A percentile compares a stretch with the other conserved stretches of the same genome.
Evolutionary conservation across 257 asterid genomes (phyloP).

Genomic region (Voacanga thouarsii): DNA sequence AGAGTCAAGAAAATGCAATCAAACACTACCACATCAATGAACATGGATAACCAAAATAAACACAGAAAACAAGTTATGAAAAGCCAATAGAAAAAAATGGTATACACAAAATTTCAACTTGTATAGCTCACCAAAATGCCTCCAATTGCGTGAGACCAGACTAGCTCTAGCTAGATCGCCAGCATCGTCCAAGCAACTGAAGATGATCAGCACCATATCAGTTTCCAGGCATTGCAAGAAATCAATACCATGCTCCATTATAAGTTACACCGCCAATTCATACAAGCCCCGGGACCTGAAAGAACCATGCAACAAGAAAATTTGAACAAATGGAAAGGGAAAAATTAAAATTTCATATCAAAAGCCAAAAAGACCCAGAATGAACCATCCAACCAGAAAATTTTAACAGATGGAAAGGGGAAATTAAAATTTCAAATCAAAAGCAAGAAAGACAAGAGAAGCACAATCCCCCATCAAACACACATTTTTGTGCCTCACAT

Average conservation of each 20-base stretch:
- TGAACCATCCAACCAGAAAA: too few species aligned
- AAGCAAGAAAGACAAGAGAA: not conserved
- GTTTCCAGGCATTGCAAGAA: conserved; percentile 22
- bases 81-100: not conserved
- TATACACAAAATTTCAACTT: not conserved
- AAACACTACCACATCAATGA: not conserved
- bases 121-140: conserved; percentile 40
- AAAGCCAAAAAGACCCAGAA: too few species aligned
- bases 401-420: too few species aligned
- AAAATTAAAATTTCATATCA: not conserved
- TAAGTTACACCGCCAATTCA: not conserved
- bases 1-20: not conserved
- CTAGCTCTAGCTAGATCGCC: conserved; percentile 35
- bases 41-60: not conserved
- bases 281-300: conserved; percentile 17
- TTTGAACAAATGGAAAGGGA: not conserved
- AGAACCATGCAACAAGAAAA: not conserved
- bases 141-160: conserved; percentile 34
- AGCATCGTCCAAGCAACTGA: conserved; percentile 36
- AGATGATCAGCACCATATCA: conserved; percentile 25
- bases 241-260: conserved; percentile 22
- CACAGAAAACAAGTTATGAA: not conserved
- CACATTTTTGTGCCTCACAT: not conserved
- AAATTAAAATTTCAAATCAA: not conserved
- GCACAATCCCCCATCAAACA: not conserved